These are phyloP conservation scores for Coniochaeta hoffmannii DNA, from an alignment of 2,329 filamentous ascomycete genomes.

Conservation along the genomic window DNA sequence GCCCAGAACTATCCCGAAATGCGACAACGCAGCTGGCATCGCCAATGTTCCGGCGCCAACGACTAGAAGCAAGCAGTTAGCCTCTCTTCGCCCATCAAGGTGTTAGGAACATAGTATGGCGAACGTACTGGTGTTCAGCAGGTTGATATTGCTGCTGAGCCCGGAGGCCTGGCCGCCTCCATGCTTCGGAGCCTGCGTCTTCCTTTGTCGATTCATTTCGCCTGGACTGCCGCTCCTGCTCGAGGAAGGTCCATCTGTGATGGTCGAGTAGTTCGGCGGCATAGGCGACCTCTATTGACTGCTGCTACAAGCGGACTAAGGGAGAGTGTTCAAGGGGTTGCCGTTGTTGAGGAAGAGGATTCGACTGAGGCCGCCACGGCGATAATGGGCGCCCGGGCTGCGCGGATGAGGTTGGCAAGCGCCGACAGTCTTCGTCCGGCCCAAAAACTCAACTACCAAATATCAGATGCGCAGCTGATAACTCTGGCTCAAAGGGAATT, in stretches of 20 bases:
- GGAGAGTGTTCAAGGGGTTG: background rate
- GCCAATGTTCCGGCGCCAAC: slow-evolving; percentile 90
- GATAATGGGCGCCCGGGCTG: background rate
- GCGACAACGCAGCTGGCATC: slow-evolving; percentile 90
- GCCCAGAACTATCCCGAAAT: slow-evolving; percentile 88
- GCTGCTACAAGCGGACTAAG: background rate
- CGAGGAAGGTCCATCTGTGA: slow-evolving; percentile 39
- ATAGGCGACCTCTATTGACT: slow-evolving; percentile 31
- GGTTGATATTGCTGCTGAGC: slow-evolving; percentile 86
- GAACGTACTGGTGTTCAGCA: slow-evolving; percentile 86
- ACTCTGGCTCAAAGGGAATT: background rate
- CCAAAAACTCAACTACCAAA: background rate
- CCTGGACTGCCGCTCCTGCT: slow-evolving; percentile 24
- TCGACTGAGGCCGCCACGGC: background rate
- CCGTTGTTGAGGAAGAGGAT: background rate
- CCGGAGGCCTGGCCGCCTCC: slow-evolving; percentile 78
- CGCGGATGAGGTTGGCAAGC: background rate
- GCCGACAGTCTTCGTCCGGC: background rate
- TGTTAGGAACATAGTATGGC: slow-evolving; percentile 1
- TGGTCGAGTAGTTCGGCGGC: slow-evolving; percentile 48
- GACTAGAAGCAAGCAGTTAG: slow-evolving; percentile 43
- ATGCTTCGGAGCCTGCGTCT: slow-evolving; percentile 60
- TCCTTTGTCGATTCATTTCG: slow-evolving; percentile 47
- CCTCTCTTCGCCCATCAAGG: background rate
- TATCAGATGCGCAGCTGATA: background rate